Conservation (phyloP, 1,284 basidiomycete species). For the Testicularia cyperi region DNA sequence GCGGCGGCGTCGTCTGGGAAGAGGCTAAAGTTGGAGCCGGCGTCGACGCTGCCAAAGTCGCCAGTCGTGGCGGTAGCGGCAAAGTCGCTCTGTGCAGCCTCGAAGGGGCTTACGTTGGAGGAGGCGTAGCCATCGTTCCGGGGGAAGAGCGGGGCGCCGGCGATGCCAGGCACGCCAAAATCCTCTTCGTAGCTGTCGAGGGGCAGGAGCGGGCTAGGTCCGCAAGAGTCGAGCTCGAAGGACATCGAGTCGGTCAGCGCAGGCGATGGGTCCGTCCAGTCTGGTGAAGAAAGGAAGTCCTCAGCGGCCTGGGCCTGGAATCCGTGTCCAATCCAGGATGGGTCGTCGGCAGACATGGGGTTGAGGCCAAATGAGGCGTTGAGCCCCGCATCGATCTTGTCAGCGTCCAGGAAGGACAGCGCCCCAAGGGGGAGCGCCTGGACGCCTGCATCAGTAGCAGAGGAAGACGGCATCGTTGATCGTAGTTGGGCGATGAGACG, state of each 20-base stretch:
- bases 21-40: conserved; percentile 41
- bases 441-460: conserved; percentile 24
- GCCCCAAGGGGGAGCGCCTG: conserved; percentile 27
- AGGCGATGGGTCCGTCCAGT: conserved; percentile 54
- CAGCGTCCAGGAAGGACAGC: conserved; percentile 16
- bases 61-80: conserved; percentile 12
- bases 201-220: conserved; percentile 48
- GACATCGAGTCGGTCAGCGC: conserved; percentile 51
- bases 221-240: conserved; percentile 53
- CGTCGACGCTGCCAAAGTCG: conserved; percentile 34
- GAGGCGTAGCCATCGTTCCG: conserved; percentile 31
- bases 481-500: conserved; percentile 37
- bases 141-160: conserved; percentile 35
- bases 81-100: conserved; percentile 25
- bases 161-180: conserved; percentile 47
- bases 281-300: conserved; percentile 49
- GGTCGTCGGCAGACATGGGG: conserved; percentile 46
- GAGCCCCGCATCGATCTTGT: conserved; percentile 28
- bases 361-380: conserved; percentile 39
- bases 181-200: conserved; percentile 45
- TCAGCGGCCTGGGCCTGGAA: conserved; percentile 40
- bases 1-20: conserved; percentile 25
- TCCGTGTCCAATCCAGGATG: conserved; percentile 46
- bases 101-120: conserved; percentile 40
- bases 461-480: conserved; percentile 34